These are phyloP conservation scores for Microdochium paspali DNA, from an alignment of 2,329 filamentous ascomycete species.

Conservation along the genomic window DNA sequence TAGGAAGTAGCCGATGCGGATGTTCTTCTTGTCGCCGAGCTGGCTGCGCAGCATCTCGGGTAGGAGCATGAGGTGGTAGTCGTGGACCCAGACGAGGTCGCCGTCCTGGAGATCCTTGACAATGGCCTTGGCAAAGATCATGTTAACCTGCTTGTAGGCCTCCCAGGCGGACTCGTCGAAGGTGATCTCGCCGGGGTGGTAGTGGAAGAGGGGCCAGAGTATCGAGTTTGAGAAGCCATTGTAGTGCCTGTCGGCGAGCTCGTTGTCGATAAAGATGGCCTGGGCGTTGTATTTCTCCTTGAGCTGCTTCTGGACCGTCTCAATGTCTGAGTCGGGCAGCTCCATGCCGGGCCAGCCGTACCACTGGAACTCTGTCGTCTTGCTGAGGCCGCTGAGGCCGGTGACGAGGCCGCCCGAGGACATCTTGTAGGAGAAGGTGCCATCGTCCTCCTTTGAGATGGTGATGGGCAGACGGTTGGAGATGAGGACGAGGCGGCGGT, in stretches of 20 bases:
- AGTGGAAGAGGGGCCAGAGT: conserved; percentile 97
- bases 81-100: conserved; percentile 95
- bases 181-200: conserved; percentile 95
- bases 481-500: conserved; percentile 63
- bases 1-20: conserved; percentile 97
- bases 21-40: conserved; percentile 70
- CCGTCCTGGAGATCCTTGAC: conserved; percentile 83
- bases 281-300: conserved; percentile 83
- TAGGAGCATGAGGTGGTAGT: conserved; percentile 96
- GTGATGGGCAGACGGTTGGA: conserved; percentile 95
- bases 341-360: conserved; percentile 96
- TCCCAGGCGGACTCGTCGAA: conserved; percentile 94
- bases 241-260: conserved; percentile 90
- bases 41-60: conserved; percentile 92
- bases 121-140: conserved; percentile 81
- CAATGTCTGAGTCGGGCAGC: conserved; percentile 75
- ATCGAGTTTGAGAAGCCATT: conserved; percentile 98
- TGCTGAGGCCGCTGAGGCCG: conserved; percentile 81
- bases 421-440: conserved; percentile 89
- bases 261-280: conserved; percentile 87
- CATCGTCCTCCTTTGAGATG: conserved; percentile 87
- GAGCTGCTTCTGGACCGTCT: conserved; percentile 64
- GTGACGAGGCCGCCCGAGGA: conserved; percentile 94
- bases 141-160: conserved; percentile 88
- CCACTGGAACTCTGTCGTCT: conserved; percentile 94